Evolutionary conservation across 1,284 basidiomycete species (phyloP), one percentile per base, ranked within the genome.

Genomic region (Mycena citricolor): DNA sequence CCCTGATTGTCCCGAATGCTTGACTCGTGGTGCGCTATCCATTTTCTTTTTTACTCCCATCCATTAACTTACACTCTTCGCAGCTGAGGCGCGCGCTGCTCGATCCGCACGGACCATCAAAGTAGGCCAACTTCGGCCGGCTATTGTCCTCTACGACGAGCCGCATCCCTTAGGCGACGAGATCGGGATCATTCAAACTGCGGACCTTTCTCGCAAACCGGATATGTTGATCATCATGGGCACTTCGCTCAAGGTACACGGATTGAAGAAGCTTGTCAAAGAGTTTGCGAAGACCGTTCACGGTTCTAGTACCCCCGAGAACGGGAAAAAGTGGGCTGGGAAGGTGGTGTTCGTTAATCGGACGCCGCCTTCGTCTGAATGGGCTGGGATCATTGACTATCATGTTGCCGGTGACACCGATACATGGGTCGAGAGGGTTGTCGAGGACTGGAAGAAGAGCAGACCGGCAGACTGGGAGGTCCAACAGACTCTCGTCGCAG

Each of bases 151-250:
- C 4, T 95, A 95, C 61, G 89, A 93, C 59, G 92, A 95, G 64
- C 74, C 83, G 0, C 91, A 94, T 64, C 90, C 92, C 2, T 72
- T 90, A 12, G 89, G 90, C 0, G 87, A 93, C 56, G 85, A 91
- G 43, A 94, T 94, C 53, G 91, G 88, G 24, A 63, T 65, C 34
- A 83, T 94, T 11, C 84, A 92, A 53, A 70, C 79, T 2, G 68
- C 74, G 16, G 93, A 95, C 62, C 61, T 93, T 12, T 63, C 69
- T 10, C 81, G 82, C 39, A 83, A 82, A 57, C 94, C 94, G 1
- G 94, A 97, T 60, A 75, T 97, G 68, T 73, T 98, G 31, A 85
- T 98, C 57, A 86, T 98, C 54, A 95, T 97, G 84, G 94, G 94
- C 30, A 98, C 94, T 12, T 94, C 90, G 21, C 78, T 98, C 54